Evolutionary conservation across 1,284 basidiomycete genomes (phyloP), one percentile per base, ranked within the genome.

Genomic region (Peniophora sp.): DNA sequence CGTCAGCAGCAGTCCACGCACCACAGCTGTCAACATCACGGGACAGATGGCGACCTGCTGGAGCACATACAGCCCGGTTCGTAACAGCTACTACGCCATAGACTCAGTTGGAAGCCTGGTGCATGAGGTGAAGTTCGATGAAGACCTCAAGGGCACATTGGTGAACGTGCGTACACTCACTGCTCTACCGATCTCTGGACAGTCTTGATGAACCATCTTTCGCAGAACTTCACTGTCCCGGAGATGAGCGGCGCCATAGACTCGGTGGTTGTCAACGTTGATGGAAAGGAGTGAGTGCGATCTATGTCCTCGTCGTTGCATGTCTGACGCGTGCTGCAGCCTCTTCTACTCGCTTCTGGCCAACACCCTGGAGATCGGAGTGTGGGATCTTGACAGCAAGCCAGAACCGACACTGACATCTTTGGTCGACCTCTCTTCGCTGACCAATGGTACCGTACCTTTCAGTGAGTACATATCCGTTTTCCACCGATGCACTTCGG

Each of bases 1-100:
- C 15, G 53, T 36, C 10, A 52, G 52, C n/a, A 44, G 52, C 5
- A 47, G 52, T 15, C 60, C 57, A 23, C 57, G 56, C 18, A 66
- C 65, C 11, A 64, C 64, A 12, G 63, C 59, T 3, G 60, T 65
- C 2, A 49, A 63, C 12, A 68, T 73, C 43, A 53, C 59, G 10
- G 70, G 68, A 10, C 70, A 73, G 57, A 53, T 47, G 9, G 72
- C 70, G 9, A 70, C 66, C 3, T 74, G 72, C 61, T 74, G 72
- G 73, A 66, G 66, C n/a, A 61, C 60, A 47, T 72, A 69, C 60
- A 69, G 67, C 53, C 55, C 56, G 34, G 64, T 66, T 58, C 72
- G 69, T 1, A 68, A 68, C 3, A 72, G 69, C 59, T 73, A 70
- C 60, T 74, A 70, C 58, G 56, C 74, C 24, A 70, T 64, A 23